phyloP scores from a whole-genome alignment of 176 grass and related monocot genomes.

The Triticum turgidum region DNA sequence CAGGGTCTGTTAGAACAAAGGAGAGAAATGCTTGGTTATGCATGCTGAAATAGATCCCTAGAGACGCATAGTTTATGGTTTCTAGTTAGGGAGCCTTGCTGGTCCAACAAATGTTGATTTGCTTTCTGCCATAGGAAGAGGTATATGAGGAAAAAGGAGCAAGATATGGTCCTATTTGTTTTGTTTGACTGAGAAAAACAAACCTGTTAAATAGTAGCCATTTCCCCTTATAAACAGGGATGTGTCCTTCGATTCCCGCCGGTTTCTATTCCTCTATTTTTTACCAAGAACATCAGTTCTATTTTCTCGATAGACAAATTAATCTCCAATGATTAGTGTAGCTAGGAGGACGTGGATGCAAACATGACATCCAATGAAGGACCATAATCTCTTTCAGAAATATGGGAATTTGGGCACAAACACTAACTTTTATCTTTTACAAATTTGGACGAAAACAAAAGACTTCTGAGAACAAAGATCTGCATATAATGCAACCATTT shows the following conservation, averaged over 20 bases:
- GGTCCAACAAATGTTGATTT: conserved; percentile 35
- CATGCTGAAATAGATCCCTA: not conserved
- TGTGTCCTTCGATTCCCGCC: not conserved
- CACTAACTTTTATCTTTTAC: not conserved
- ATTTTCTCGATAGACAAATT: not conserved
- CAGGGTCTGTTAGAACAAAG: conserved; percentile 21
- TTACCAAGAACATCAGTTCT: too few species aligned
- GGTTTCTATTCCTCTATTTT: not conserved
- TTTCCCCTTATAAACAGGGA: not conserved
- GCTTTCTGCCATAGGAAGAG: not conserved
- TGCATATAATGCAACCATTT: conserved; percentile 4
- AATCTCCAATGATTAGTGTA: not conserved
- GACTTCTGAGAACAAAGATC: not conserved
- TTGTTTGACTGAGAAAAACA: not conserved
- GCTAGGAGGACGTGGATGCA: not conserved
- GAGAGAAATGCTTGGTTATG: conserved; percentile 15
- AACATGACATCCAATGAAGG: not conserved
- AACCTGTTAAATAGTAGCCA: not conserved
- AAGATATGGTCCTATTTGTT: not conserved
- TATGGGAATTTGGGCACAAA: not conserved
- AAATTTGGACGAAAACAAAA: not conserved
- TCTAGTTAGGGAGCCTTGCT: conserved; percentile 15
- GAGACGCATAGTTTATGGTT: conserved; percentile 22
- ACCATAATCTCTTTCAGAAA: not conserved
- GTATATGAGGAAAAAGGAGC: not conserved